Conservation (phyloP, 2,329 filamentous ascomycete species). For the Sarocladium oryzae region DNA sequence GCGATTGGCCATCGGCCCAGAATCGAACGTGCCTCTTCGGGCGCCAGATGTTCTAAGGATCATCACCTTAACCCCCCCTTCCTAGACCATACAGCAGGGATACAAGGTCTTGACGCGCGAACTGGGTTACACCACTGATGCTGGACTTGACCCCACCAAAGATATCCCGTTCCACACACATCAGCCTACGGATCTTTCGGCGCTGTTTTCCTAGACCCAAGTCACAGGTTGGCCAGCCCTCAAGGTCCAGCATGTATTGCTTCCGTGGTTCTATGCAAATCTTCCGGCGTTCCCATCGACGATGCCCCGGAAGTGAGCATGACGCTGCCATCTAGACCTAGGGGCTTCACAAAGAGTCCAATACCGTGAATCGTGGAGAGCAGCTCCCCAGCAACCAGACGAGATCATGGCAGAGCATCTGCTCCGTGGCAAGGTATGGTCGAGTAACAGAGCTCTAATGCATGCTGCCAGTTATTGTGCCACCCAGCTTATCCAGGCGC, state of each 20-base stretch:
- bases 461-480: neutral
- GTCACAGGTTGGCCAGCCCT: neutral
- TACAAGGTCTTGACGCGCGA: constrained; percentile 1
- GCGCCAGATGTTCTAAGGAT: constrained; percentile 7
- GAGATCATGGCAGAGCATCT: neutral
- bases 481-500: neutral
- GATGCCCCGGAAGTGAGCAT: too few species aligned
- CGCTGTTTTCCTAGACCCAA: constrained; percentile 29
- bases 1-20: neutral
- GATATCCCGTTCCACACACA: constrained; percentile 21
- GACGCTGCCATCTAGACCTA: neutral
- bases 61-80: neutral
- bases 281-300: constrained; percentile 1
- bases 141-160: constrained; percentile 8
- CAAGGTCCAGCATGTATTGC: neutral
- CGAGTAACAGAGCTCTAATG: too few species aligned
- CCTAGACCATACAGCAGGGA: constrained; percentile 5
- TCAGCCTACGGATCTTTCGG: constrained; percentile 43
- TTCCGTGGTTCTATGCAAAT: constrained; percentile 6
- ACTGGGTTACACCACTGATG: constrained; percentile 8
- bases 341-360: neutral
- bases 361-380: constrained; percentile 7
- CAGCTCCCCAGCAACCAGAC: neutral
- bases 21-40: neutral
- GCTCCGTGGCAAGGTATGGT: neutral